These are phyloP conservation scores for Rubroboletus pulcherrimus DNA, from an alignment of 768 basidiomycete genomes.

Conservation along the genomic window DNA sequence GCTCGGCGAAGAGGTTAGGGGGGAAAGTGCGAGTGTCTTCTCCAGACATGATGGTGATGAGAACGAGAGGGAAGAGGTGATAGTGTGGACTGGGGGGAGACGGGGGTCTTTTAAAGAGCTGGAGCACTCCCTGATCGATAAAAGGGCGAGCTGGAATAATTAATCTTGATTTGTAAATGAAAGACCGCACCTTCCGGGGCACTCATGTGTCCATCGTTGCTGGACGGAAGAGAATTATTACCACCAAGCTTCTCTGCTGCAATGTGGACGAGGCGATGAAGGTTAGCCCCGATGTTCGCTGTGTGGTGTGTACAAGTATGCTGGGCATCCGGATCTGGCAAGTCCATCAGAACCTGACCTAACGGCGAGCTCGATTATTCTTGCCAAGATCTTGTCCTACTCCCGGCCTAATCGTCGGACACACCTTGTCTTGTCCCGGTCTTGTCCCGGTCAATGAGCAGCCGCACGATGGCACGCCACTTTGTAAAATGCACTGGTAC, in stretches of 20 bases:
- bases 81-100: slow-evolving; percentile 4
- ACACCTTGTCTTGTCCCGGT: not conserved
- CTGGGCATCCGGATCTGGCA: slow-evolving; percentile 12
- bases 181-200: not conserved
- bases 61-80: not conserved
- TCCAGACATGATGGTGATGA: slow-evolving; percentile 15
- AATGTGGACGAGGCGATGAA: slow-evolving; percentile 15
- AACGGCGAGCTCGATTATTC: not conserved
- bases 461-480: not conserved
- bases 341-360: slow-evolving; percentile 9
- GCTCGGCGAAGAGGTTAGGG: slow-evolving; percentile 40
- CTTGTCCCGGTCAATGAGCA: not conserved
- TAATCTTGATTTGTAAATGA: slow-evolving; percentile 12
- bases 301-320: not conserved
- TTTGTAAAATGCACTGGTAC: not conserved
- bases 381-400: not conserved
- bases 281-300: not conserved
- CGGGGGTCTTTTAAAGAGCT: slow-evolving; percentile 14
- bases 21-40: not conserved
- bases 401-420: not conserved
- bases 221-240: not conserved
- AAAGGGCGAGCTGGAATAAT: not conserved
- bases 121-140: not conserved
- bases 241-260: not conserved
- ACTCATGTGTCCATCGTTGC: not conserved